Evolutionary conservation across 1,284 basidiomycete genomes (phyloP), one percentile per base, ranked within the genome.

Genomic region (Ceraceosorus guamensis): DNA sequence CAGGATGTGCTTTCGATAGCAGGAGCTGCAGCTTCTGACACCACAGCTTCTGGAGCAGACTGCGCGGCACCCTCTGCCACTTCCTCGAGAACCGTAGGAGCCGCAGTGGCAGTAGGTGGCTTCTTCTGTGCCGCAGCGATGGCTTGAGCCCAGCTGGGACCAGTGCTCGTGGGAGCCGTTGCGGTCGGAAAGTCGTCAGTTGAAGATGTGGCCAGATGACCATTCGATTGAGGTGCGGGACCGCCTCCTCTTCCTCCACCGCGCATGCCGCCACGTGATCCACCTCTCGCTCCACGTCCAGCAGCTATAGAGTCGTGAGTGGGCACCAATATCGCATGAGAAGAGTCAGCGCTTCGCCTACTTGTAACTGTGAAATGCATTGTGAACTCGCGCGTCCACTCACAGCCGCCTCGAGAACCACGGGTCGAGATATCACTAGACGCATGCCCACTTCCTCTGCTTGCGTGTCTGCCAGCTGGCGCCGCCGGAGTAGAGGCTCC

Each of bases 141-240:
- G 41, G 67, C 65, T 34, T 66, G 64, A 39, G 68, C 68, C 65
- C 66, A 71, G 59, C 62, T 67, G 48, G 67, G 59, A 35, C 63
- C 65, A 24, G 61, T 49, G 39, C 63, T 62, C 18, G 65, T 59
- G 18, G 65, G 57, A 37, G 60, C 51, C 8, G 47, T 11, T 8
- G 61, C 61, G 45, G 60, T 61, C n/a, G 59, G 52, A 45, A 57
- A 55, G 58, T 55, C 50, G 16, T 55, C 53, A 35, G 67, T 34
- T 14, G 49, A 63, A 33, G 65, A 54, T 7, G 61, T 63, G 48
- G 62, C 53, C 32, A 63, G 55, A 58, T 63, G 66, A 35, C 66
- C 68, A 43, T 70, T 68, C 50, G 55, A 50, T 49, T 72, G 66
- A 43, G 65, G 62, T 43, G 63, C 63, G 32, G 62, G 64, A 6